Percentiles rank a stretch among this genome's conserved stretches.
Conservation (phyloP, 2,329 filamentous ascomycete genomes). For the Cordyceps militaris region DNA sequence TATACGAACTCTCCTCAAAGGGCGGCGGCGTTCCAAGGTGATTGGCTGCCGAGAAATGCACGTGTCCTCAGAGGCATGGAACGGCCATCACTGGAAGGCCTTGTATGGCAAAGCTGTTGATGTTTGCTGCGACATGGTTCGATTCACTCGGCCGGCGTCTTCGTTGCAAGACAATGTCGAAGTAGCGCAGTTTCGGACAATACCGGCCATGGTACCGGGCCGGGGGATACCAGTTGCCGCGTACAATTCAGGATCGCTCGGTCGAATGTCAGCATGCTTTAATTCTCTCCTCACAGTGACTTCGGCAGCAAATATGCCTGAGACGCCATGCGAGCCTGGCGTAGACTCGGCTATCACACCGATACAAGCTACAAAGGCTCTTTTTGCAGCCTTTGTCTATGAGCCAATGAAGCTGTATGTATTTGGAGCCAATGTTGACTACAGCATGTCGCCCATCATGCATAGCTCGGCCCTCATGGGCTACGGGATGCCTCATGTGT, state of each 20-base stretch:
- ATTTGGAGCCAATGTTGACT: constrained; percentile 63
- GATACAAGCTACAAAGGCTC: constrained; percentile 54
- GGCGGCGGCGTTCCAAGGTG: constrained; percentile 51
- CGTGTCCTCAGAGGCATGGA: constrained; percentile 45
- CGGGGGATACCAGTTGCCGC: constrained; percentile 48
- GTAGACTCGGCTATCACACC: constrained; percentile 43
- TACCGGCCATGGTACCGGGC: constrained; percentile 34
- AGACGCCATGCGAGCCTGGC: constrained; percentile 15
- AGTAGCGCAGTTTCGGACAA: constrained; percentile 47
- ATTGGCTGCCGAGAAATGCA: constrained; percentile 48
- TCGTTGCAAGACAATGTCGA: constrained; percentile 57
- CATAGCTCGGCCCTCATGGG: constrained; percentile 62
- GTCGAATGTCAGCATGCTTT: constrained; percentile 58
- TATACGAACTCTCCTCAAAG: constrained; percentile 42
- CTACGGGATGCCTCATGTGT: constrained; percentile 63
- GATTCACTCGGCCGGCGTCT: constrained; percentile 50
- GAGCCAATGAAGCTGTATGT: constrained; percentile 68
- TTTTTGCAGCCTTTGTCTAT: constrained; percentile 60
- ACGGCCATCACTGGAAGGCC: constrained; percentile 44
- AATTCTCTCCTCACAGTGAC: constrained; percentile 44
- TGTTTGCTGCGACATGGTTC: constrained; percentile 55
- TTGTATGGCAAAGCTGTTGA: constrained; percentile 51
- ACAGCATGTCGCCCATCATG: constrained; percentile 72
- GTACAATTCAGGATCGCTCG: constrained; percentile 58
- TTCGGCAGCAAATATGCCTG: constrained; percentile 34